Evolutionary conservation across 805 yeast genomes (phyloP), one percentile per base, ranked within the genome.

Genomic region (Yarrowia divulgata): DNA sequence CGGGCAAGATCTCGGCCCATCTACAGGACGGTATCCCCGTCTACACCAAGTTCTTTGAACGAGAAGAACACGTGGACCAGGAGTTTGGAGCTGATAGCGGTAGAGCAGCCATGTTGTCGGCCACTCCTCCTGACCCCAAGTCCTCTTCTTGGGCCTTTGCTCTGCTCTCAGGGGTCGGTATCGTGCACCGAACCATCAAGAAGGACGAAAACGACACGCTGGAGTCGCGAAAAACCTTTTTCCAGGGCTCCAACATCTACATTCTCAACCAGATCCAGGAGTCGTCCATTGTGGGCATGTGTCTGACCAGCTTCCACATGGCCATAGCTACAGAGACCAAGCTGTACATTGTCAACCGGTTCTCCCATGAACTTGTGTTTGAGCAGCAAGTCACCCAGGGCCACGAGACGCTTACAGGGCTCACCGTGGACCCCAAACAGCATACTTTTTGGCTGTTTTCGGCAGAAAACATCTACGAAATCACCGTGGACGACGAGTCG

Each of bases 391-490:
- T 86, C 69, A 82, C 78, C 50, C 73, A 69, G 67, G 73, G 74
- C 32, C 76, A 76, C 6, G 75, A 75, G 54, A 85, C 82, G 57
- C 73, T 84, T 57, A 69, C 82, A 8, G 89, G 89, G 0, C 75
- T 87, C 6, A 74, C 83, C 1, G 81, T 82, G 1, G 96, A 90
- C 73, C 77, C 78, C 66, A 70, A 77, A 4, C 78, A 78, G 54
- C 75, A 81, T 0, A 90, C 98, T 0, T 90, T 81, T 73, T 95
- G 99, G 99, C 77, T 90, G 3, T 91, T 81, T 73, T 86, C 95
- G 0, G 77, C 80, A 13, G 75, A 79, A 6, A 82, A 82, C 62
- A 86, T 95, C 10, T 90, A 84, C 75, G 99, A 95, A 76, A 78
- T 95, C 8, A 73, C 72, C 18, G 82, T 91, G 13, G 83, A 83